A percentile compares a stretch with the other conserved stretches of the same genome.
These are phyloP conservation scores for Cryphonectria japonica DNA, from an alignment of 2,329 filamentous ascomycete species.

Conservation along the genomic window DNA sequence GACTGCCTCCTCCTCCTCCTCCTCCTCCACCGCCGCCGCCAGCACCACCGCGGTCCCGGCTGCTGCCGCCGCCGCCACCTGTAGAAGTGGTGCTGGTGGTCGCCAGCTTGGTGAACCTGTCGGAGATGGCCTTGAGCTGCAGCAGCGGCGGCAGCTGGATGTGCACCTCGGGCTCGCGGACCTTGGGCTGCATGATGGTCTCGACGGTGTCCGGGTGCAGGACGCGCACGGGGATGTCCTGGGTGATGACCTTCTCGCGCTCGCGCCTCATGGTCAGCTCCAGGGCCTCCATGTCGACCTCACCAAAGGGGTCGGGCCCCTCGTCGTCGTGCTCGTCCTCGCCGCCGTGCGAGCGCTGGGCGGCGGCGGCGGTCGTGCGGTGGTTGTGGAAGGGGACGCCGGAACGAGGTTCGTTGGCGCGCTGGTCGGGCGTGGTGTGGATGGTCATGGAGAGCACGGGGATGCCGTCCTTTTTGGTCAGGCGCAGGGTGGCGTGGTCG, in stretches of 20 bases:
- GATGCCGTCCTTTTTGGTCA: slow-evolving; percentile 89
- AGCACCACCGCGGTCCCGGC: neutral
- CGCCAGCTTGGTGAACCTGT: slow-evolving; percentile 90
- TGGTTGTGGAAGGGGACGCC: slow-evolving; percentile 34
- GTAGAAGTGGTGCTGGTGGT: slow-evolving; percentile 25
- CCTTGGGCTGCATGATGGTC: slow-evolving; percentile 88
- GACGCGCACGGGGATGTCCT: slow-evolving; percentile 94
- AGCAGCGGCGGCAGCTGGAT: slow-evolving; percentile 86
- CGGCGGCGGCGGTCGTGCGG: slow-evolving; percentile 32
- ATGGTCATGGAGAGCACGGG: slow-evolving; percentile 91
- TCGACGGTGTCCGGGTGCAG: slow-evolving; percentile 83
- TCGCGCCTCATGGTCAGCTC: slow-evolving; percentile 66
- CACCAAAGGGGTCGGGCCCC: slow-evolving; percentile 45
- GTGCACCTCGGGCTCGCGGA: slow-evolving; percentile 90
- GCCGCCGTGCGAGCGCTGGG: slow-evolving; percentile 17
- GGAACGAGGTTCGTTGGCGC: slow-evolving; percentile 35
- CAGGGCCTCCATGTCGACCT: slow-evolving; percentile 51
- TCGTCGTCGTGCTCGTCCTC: slow-evolving; percentile 42
- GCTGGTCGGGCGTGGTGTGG: slow-evolving; percentile 69
- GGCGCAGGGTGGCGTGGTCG: slow-evolving; percentile 78
- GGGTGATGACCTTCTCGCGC: slow-evolving; percentile 89
- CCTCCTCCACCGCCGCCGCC: slow-evolving; percentile 23
- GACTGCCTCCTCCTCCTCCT: slow-evolving; percentile 38
- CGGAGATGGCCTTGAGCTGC: slow-evolving; percentile 91
- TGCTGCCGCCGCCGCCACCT: slow-evolving; percentile 30